A percentile compares a stretch with the other conserved stretches of the same genome.
Conservation (phyloP, 495 filamentous ascomycete genomes). For the Penicillium turbatum region DNA sequence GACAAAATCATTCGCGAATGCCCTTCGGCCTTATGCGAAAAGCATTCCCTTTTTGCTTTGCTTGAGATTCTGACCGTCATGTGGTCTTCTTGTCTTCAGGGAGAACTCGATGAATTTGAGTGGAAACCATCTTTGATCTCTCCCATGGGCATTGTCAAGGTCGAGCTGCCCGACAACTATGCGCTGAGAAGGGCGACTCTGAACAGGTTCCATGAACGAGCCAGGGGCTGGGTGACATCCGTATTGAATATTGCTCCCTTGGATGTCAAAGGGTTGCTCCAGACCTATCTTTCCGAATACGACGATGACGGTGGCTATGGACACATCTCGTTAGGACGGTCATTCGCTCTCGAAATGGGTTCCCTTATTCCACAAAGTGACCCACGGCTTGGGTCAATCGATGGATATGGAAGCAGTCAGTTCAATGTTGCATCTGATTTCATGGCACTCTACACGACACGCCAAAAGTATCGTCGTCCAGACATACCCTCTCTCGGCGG, state of each 20-base stretch:
- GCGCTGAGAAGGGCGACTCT: conserved; percentile 71
- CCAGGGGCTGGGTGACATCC: conserved; percentile 71
- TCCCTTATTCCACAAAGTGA: conserved; percentile 82
- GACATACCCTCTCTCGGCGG: conserved; percentile 49
- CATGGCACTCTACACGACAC: conserved; percentile 93
- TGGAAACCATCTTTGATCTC: conserved; percentile 78
- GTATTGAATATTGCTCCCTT: conserved; percentile 83
- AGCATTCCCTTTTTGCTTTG: conserved; percentile 82
- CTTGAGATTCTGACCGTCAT: conserved; percentile 87
- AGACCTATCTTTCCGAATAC: conserved; percentile 92
- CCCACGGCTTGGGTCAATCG: conserved; percentile 73
- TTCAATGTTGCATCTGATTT: conserved; percentile 94
- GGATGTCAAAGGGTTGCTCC: conserved; percentile 90
- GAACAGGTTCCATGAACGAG: conserved; percentile 67
- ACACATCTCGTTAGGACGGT: conserved; percentile 87
- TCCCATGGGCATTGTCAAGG: conserved; percentile 62
- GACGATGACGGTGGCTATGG: conserved; percentile 83
- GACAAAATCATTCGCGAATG: conserved; percentile 78
- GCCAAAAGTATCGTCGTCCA: conserved; percentile 84
- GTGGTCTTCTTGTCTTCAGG: conserved; percentile 91
- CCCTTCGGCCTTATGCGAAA: conserved; percentile 86
- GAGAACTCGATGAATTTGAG: conserved; percentile 89
- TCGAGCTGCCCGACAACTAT: conserved; percentile 92
- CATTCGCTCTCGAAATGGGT: conserved; percentile 92
- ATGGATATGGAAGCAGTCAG: conserved; percentile 61